Conservation (phyloP, 345 rosid genomes). For the Corchorus olitorius region DNA sequence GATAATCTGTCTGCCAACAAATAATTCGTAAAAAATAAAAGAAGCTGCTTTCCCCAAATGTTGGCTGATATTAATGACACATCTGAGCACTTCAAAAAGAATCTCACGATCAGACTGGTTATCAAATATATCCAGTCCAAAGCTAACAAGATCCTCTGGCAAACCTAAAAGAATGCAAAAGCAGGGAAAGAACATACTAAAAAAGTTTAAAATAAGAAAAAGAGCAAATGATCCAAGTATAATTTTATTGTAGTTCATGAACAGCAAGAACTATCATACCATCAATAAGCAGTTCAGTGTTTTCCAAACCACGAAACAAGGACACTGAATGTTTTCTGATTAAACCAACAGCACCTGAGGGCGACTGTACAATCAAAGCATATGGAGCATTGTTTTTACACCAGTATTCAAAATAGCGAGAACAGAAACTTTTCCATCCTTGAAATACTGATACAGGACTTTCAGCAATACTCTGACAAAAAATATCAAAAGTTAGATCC, state of each 20-base stretch:
- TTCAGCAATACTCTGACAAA: slow-evolving; percentile 59
- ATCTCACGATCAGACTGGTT: slow-evolving; percentile 54
- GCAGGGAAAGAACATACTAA: slow-evolving; percentile 10
- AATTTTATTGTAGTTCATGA: slow-evolving; percentile 19
- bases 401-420: slow-evolving; percentile 77
- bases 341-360: slow-evolving; percentile 70
- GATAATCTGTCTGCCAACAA: slow-evolving; percentile 53
- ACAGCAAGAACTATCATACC: slow-evolving; percentile 46
- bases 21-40: slow-evolving; percentile 75
- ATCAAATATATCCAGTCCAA: slow-evolving; percentile 45
- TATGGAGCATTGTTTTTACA: slow-evolving; percentile 75
- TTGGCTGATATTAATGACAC: slow-evolving; percentile 63
- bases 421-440: slow-evolving; percentile 79
- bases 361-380: slow-evolving; percentile 62
- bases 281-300: slow-evolving; percentile 60
- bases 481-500: slow-evolving; percentile 23
- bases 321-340: slow-evolving; percentile 81
- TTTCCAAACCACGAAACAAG: slow-evolving; percentile 67
- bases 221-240: background rate
- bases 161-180: slow-evolving; percentile 43
- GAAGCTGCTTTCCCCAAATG: slow-evolving; percentile 78
- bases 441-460: slow-evolving; percentile 53
- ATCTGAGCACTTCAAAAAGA: slow-evolving; percentile 66
- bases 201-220: slow-evolving; percentile 6
- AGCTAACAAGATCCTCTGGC: slow-evolving; percentile 47